A percentile compares a stretch with the other conserved stretches of the same genome.
Evolutionary conservation across 23 red algal genomes (phyloP).

Genomic region (Gracilaria domingensis): DNA sequence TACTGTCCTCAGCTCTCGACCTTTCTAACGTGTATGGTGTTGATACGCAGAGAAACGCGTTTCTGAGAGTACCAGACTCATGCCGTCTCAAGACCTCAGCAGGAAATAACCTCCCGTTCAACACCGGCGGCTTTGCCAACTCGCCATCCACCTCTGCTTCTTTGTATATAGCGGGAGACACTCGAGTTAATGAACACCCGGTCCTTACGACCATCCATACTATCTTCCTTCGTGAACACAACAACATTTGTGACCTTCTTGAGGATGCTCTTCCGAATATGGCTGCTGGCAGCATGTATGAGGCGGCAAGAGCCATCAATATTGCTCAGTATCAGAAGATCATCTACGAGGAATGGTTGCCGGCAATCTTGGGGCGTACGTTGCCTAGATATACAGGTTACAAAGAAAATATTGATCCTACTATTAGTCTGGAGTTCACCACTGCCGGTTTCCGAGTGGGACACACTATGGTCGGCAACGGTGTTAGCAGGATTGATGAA

Average conservation of each 20-base stretch:
- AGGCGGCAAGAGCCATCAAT: conserved; percentile 43
- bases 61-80: conserved; percentile 12
- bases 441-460: conserved; percentile 65
- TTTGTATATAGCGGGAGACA: conserved; percentile 66
- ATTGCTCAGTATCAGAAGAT: conserved; percentile 62
- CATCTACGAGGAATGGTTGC: conserved; percentile 55
- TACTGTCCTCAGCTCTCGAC: conserved; percentile 53
- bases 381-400: conserved; percentile 32
- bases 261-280: neutral
- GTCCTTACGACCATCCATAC: conserved; percentile 46
- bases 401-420: conserved; percentile 16
- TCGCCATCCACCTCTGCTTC: conserved; percentile 23
- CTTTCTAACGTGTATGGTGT: conserved; percentile 59
- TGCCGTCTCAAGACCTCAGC: conserved; percentile 41
- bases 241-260: conserved; percentile 25
- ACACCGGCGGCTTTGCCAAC: conserved; percentile 42
- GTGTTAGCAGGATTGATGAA: conserved; percentile 4
- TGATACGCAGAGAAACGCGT: conserved; percentile 11
- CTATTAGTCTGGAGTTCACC: conserved; percentile 56
- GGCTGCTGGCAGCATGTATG: conserved; percentile 3
- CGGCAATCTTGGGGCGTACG: conserved; percentile 18
- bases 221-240: conserved; percentile 71
- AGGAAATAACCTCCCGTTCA: conserved; percentile 44
- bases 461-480: conserved; percentile 69
- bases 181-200: conserved; percentile 39